Percentiles rank a stretch among this genome's conserved stretches.
These are phyloP conservation scores for Syncephalastrum monosporum DNA, from an alignment of 371 early-diverging fungal genomes.

Conservation along the genomic window DNA sequence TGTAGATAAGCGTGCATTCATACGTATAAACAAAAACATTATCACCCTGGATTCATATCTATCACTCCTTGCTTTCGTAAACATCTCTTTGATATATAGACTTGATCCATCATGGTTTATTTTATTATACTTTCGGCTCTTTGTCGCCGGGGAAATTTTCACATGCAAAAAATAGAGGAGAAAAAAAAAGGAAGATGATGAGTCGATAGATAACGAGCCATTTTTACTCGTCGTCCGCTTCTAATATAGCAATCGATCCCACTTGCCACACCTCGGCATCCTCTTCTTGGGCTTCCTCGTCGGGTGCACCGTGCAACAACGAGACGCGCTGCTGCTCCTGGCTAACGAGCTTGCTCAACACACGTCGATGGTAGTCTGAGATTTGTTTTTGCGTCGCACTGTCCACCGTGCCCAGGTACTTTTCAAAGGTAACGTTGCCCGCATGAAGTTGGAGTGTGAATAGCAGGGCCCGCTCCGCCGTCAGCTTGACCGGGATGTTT, in stretches of 20 bases:
- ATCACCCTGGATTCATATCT: too few relatives aligned
- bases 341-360: conserved; percentile 54
- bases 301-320: conserved; percentile 34
- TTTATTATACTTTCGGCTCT: too few relatives aligned
- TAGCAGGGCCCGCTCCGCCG: conserved; percentile 77
- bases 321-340: conserved; percentile 35
- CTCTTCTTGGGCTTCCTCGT: conserved; percentile 39
- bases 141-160: background rate
- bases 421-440: conserved; percentile 30
- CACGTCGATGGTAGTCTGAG: conserved; percentile 63
- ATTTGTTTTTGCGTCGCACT: conserved; percentile 46
- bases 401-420: conserved; percentile 49
- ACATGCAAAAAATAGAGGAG: background rate
- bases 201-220: background rate
- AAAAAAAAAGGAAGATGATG: too few relatives aligned
- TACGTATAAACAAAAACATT: too few relatives aligned
- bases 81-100: too few relatives aligned
- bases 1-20: too few relatives aligned
- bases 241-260: conserved; percentile 23
- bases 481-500: conserved; percentile 77
- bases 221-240: conserved; percentile 17
- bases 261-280: conserved; percentile 43
- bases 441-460: conserved; percentile 62
- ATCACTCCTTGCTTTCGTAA: too few relatives aligned
- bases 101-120: too few relatives aligned